Evolutionary conservation across 345 rosid species (phyloP).

Genomic region (Syzygium aromaticum): DNA sequence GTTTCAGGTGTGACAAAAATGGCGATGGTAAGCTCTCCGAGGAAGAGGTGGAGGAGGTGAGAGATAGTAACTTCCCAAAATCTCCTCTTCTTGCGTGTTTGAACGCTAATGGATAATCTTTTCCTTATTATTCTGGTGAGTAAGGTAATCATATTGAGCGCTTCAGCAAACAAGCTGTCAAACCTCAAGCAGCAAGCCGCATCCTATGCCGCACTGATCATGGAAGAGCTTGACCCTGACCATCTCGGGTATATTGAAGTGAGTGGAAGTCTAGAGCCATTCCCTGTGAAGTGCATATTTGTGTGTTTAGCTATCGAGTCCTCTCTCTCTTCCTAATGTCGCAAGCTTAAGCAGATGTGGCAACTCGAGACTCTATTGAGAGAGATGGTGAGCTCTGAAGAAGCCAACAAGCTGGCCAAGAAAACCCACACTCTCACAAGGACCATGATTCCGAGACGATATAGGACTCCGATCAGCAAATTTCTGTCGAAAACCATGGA

Average conservation of each 20-base stretch:
- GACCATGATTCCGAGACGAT: conserved; percentile 75
- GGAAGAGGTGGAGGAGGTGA: conserved; percentile 84
- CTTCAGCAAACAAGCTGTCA: conserved; percentile 74
- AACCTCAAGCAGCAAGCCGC: conserved; percentile 63
- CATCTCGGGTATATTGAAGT: conserved; percentile 91
- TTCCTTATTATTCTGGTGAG: background rate
- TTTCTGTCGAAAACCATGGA: conserved; percentile 33
- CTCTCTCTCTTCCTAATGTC: background rate
- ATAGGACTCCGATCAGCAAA: conserved; percentile 56
- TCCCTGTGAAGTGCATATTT: background rate
- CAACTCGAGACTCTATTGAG: conserved; percentile 76
- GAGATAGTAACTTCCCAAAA: background rate
- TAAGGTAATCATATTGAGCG: conserved; percentile 76
- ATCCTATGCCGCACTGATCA: conserved; percentile 71
- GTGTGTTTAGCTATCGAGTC: background rate
- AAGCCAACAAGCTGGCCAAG: conserved; percentile 12
- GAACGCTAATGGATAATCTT: background rate
- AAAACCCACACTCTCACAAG: conserved; percentile 42
- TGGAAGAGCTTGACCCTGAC: conserved; percentile 99
- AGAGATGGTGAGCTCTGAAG: conserved; percentile 55
- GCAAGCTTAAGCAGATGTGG: conserved; percentile 57
- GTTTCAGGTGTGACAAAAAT: conserved; percentile 83
- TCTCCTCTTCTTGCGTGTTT: background rate
- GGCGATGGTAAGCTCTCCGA: conserved; percentile 90
- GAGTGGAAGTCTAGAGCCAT: background rate